A percentile compares a stretch with the other conserved stretches of the same genome.
phyloP scores from a whole-genome alignment of 768 basidiomycete species.

The Clathrus columnatus region DNA sequence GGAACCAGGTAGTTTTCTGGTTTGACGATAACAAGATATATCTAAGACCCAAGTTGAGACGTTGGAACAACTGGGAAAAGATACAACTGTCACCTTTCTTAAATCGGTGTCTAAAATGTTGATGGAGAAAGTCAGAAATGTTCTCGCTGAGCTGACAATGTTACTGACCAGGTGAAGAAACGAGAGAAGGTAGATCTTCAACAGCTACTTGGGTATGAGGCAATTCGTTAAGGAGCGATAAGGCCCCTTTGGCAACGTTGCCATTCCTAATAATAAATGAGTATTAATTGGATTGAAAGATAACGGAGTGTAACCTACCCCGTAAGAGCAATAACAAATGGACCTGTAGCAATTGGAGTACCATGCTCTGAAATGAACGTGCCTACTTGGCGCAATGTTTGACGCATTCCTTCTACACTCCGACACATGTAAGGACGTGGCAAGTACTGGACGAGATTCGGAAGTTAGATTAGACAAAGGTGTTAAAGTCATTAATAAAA shows the following conservation, averaged over 20 bases:
- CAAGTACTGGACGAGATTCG: conserved; percentile 43
- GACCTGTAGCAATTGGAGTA: conserved; percentile 57
- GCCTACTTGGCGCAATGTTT: conserved; percentile 49
- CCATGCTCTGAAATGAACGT: conserved; percentile 44
- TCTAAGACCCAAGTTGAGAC: conserved; percentile 28
- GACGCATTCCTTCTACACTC: conserved; percentile 45
- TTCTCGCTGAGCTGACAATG: neutral
- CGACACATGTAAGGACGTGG: conserved; percentile 73
- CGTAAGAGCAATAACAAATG: conserved; percentile 74
- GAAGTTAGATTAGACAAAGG: neutral
- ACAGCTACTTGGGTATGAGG: conserved; percentile 52
- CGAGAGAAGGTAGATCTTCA: conserved; percentile 48
- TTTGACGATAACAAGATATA: conserved; percentile 67
- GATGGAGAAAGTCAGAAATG: too few relatives aligned
- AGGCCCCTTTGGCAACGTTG: conserved; percentile 71
- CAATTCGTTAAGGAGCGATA: conserved; percentile 63
- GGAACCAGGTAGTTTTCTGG: conserved; percentile 63
- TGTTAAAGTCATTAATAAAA: neutral
- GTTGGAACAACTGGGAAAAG: neutral
- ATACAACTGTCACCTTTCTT: conserved; percentile 37
- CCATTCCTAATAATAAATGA: conserved; percentile 47
- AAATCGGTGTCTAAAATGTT: conserved; percentile 39
- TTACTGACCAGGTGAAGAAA: conserved; percentile 40
- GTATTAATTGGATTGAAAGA: neutral
- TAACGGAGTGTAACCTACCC: conserved; percentile 40